Evolutionary conservation across 495 filamentous ascomycete genomes (phyloP).

Genomic region (Copromyces sp.): DNA sequence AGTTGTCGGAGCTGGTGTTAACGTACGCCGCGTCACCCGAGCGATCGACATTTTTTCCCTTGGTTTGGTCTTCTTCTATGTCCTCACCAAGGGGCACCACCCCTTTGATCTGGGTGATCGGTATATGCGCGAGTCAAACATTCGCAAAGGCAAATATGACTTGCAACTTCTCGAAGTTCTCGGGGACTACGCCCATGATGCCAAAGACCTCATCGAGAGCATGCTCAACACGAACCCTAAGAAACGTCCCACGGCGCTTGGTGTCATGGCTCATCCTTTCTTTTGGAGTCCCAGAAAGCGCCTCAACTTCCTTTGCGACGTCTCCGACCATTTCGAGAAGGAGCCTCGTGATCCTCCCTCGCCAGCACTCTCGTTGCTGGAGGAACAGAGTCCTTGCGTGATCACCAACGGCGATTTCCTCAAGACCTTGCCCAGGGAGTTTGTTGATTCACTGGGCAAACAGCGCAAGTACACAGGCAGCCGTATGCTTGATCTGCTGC

Average conservation of each 20-base stretch:
- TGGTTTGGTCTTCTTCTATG: conserved; percentile 93
- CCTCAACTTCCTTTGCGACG: conserved; percentile 81
- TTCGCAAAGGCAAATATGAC: conserved; percentile 74
- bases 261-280: conserved; percentile 86
- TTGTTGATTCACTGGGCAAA: conserved; percentile 80
- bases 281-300: conserved; percentile 88
- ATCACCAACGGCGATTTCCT: conserved; percentile 58
- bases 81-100: conserved; percentile 82
- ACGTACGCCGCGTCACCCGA: conserved; percentile 66
- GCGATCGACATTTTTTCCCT: conserved; percentile 96
- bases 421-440: conserved; percentile 60
- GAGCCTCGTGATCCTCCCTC: conserved; percentile 76
- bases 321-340: conserved; percentile 90
- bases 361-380: conserved; percentile 50
- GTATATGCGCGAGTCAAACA: conserved; percentile 93
- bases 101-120: conserved; percentile 89
- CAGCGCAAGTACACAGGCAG: conserved; percentile 89
- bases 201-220: conserved; percentile 68
- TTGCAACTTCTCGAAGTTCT: conserved; percentile 59
- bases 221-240: conserved; percentile 74
- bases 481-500: conserved; percentile 72
- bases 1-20: conserved; percentile 28
- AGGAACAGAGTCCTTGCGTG: conserved; percentile 26
- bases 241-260: conserved; percentile 55
- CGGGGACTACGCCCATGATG: conserved; percentile 76